phyloP scores from a whole-genome alignment of 331 rosid genomes.

The Quercus lobata region DNA sequence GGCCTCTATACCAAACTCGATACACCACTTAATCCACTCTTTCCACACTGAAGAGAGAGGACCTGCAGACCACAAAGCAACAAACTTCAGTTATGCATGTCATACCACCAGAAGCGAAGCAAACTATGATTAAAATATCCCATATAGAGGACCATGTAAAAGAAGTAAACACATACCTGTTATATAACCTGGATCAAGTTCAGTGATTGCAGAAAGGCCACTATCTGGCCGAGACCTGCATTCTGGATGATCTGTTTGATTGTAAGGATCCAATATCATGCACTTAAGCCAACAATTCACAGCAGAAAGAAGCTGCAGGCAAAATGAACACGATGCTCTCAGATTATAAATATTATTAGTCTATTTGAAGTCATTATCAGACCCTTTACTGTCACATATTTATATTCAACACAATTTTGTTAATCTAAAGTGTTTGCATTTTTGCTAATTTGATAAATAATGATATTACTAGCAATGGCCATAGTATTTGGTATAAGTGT shows the following conservation, averaged over 20 bases:
- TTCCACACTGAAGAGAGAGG: conserved; percentile 98
- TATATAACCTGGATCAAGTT: conserved; percentile 97
- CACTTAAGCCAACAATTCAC: conserved; percentile 99
- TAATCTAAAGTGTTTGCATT: neutral
- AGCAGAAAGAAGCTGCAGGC: conserved; percentile 83
- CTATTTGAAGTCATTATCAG: neutral
- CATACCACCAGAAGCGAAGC: neutral
- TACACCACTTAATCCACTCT: conserved; percentile 98
- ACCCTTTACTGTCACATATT: neutral
- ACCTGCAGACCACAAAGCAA: conserved; percentile 42
- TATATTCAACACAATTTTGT: neutral
- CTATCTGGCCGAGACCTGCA: conserved; percentile 97
- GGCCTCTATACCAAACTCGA: conserved; percentile 94
- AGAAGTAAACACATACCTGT: conserved; percentile 47
- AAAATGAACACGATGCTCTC: neutral
- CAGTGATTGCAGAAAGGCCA: conserved; percentile 96
- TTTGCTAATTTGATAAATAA: no score
- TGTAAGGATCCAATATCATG: conserved; percentile 81
- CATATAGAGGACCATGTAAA: neutral
- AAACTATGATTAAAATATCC: conserved; percentile 2
- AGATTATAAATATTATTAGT: neutral
- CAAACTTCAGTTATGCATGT: neutral
- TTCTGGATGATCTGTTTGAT: conserved; percentile 90
- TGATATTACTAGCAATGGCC: neutral
- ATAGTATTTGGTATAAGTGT: neutral